Percentiles rank a stretch among this genome's conserved stretches.
Conservation (phyloP, 345 rosid genomes). For the Linum trigynum region DNA sequence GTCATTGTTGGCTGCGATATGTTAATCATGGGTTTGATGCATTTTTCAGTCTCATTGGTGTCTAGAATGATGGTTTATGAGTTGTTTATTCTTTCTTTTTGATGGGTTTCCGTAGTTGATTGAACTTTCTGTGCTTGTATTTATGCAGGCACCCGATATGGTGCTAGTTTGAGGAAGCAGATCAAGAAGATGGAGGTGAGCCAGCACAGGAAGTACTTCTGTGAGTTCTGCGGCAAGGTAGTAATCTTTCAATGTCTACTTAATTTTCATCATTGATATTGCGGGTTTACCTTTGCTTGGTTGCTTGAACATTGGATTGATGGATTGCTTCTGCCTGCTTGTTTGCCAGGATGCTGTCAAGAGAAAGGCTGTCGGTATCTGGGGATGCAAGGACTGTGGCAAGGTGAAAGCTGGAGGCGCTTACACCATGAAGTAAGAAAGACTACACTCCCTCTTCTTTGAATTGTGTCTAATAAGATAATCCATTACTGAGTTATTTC, state of each 20-base stretch:
- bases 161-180: conserved; percentile 80
- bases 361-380: conserved; percentile 91
- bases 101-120: too few species aligned
- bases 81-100: not conserved
- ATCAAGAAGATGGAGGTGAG: conserved; percentile 77
- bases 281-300: not conserved
- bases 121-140: too few species aligned
- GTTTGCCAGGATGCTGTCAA: conserved; percentile 68
- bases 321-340: not conserved
- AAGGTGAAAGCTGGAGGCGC: conserved; percentile 47
- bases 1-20: conserved; percentile 11
- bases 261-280: not conserved
- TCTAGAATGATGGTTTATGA: not conserved
- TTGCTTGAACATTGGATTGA: not conserved
- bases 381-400: conserved; percentile 98
- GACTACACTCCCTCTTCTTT: not conserved
- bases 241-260: not conserved
- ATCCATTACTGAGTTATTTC: not conserved
- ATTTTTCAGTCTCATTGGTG: too few species aligned
- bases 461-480: not conserved
- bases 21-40: too few species aligned
- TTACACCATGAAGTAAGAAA: conserved; percentile 47
- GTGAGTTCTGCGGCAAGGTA: conserved; percentile 84
- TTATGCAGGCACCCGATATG: conserved; percentile 58
- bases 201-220: conserved; percentile 72